Conservation (phyloP, 169 alveolate species). For the Plasmodium chabaudi region DNA sequence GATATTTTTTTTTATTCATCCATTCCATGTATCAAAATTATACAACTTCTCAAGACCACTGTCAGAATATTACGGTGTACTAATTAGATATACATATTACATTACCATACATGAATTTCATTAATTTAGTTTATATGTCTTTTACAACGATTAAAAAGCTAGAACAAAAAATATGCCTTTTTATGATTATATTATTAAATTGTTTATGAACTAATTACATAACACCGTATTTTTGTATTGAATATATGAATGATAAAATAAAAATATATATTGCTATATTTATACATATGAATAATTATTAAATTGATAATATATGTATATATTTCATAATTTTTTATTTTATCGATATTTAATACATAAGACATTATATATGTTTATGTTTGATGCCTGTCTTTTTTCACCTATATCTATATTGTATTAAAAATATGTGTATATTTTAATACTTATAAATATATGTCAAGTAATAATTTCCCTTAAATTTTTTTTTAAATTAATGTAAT, state of each 20-base stretch:
- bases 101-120: not conserved
- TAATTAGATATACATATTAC: conserved; percentile 6
- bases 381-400: no score
- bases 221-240: conserved; percentile 15
- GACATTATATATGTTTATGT: no score
- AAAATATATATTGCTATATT: not conserved
- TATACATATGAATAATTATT: conserved; percentile 2
- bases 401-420: no score
- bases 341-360: no score
- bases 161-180: not conserved
- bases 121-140: not conserved
- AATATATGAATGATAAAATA: not conserved
- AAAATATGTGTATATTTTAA: conserved; percentile 16
- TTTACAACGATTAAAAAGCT: not conserved
- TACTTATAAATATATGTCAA: conserved; percentile 17
- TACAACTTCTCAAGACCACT: not conserved
- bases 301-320: not conserved
- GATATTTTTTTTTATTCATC: not conserved
- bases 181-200: conserved; percentile 7
- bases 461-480: no score
- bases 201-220: conserved; percentile 9
- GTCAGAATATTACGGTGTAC: conserved; percentile 22
- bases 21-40: not conserved
- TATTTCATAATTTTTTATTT: not conserved
- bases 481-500: no score